A percentile compares a stretch with the other conserved stretches of the same genome.
phyloP scores from a whole-genome alignment of 192 early-diverging fungal genomes.

The Chytriomyces sp. region DNA sequence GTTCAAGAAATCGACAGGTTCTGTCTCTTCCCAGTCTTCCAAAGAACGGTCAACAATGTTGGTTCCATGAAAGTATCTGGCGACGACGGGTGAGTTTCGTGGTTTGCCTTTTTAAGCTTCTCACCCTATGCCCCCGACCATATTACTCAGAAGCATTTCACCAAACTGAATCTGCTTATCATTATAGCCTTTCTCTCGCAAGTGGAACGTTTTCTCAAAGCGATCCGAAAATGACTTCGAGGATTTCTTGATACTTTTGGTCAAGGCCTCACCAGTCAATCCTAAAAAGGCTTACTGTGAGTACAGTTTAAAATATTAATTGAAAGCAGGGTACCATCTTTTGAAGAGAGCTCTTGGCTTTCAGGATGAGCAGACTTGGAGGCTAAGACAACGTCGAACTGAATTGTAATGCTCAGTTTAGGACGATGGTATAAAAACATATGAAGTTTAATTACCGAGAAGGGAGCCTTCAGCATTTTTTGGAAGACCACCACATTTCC shows the following conservation, averaged over 20 bases:
- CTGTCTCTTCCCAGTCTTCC: conserved; percentile 65
- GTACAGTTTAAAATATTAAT: not conserved
- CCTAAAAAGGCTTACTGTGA: not conserved
- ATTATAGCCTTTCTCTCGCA: conserved; percentile 67
- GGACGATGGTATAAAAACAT: not conserved
- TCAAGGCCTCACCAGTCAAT: conserved; percentile 36
- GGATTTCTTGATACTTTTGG: conserved; percentile 37
- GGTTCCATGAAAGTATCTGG: conserved; percentile 73
- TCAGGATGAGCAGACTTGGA: conserved; percentile 40
- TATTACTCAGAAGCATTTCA: conserved; percentile 73
- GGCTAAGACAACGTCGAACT: conserved; percentile 61
- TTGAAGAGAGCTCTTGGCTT: not conserved
- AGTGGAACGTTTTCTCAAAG: conserved; percentile 74
- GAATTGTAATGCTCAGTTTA: not conserved
- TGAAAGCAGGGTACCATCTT: not conserved
- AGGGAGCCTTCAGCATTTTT: conserved; percentile 60
- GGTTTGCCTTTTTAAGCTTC: not conserved
- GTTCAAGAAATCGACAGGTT: conserved; percentile 49
- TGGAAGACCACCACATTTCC: conserved; percentile 67
- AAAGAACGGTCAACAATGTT: conserved; percentile 72
- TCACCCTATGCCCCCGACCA: conserved; percentile 88
- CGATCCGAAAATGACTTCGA: conserved; percentile 61
- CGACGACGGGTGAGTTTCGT: not conserved
- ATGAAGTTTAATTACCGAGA: conserved; percentile 55
- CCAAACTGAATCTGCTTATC: conserved; percentile 69